Evolutionary conservation across 1,284 basidiomycete genomes (phyloP).

Genomic region (Boletus semigastroideus): DNA sequence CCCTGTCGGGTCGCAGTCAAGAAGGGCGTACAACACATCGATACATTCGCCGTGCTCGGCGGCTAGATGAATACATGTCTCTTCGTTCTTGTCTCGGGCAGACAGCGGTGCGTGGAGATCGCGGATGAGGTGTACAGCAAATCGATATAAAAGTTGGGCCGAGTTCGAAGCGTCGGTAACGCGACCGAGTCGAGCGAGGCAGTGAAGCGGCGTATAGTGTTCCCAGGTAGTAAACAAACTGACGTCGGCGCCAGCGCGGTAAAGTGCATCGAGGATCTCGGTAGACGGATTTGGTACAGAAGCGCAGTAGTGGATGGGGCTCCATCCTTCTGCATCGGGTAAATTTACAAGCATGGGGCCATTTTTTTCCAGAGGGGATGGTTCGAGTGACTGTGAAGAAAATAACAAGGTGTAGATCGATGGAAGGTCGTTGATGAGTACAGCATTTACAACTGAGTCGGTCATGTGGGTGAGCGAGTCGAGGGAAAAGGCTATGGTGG

Average conservation of each 20-base stretch:
- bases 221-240: conserved; percentile 65
- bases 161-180: conserved; percentile 39
- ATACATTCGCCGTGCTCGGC: conserved; percentile 83
- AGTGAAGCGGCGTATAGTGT: conserved; percentile 67
- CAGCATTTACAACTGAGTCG: conserved; percentile 51
- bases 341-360: conserved; percentile 56
- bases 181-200: conserved; percentile 56
- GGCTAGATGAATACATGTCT: conserved; percentile 93
- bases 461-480: conserved; percentile 40
- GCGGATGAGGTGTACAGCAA: conserved; percentile 62
- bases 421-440: conserved; percentile 47
- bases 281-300: conserved; percentile 54
- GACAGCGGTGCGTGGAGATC: conserved; percentile 66
- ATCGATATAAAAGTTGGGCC: conserved; percentile 47
- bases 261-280: conserved; percentile 63
- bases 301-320: conserved; percentile 67
- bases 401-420: conserved; percentile 59
- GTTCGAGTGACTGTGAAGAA: conserved; percentile 41
- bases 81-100: conserved; percentile 76
- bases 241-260: conserved; percentile 70
- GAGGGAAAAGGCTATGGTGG: conserved; percentile 36
- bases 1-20: conserved; percentile 60
- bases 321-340: conserved; percentile 66
- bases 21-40: conserved; percentile 58
- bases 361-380: conserved; percentile 42